Percentiles rank a stretch among this genome's conserved stretches.
phyloP scores from a whole-genome alignment of 371 early-diverging fungal genomes.

The Blakeslea trispora region DNA sequence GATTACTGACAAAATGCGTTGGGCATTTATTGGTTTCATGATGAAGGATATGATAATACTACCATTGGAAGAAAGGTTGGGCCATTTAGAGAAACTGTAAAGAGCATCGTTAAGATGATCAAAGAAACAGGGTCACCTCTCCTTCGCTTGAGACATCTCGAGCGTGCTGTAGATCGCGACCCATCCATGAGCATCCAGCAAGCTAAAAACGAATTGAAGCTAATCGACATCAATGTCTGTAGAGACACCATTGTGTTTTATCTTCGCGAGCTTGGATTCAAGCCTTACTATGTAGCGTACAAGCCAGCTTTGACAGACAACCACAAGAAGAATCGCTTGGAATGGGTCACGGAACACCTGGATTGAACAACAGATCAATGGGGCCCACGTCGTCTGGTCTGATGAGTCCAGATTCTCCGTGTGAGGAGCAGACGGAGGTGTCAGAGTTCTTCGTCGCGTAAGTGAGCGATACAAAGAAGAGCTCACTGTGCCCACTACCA shows the following conservation, averaged over 20 bases:
- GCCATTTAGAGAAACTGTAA: too few species aligned
- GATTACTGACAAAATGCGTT: too few species aligned
- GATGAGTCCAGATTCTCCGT: not conserved
- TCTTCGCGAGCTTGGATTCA: not conserved
- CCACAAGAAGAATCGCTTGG: not conserved
- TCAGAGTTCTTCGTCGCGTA: not conserved
- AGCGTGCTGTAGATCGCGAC: not conserved
- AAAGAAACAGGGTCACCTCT: too few species aligned
- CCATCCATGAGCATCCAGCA: not conserved
- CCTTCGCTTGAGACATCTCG: not conserved
- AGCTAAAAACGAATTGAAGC: not conserved
- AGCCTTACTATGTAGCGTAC: not conserved
- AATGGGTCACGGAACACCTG: not conserved
- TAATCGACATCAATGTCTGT: not conserved
- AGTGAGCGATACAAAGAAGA: not conserved
- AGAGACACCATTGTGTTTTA: not conserved
- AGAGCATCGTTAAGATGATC: too few species aligned
- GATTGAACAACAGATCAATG: not conserved
- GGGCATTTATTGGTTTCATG: too few species aligned
- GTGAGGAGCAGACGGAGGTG: not conserved
- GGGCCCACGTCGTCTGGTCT: not conserved
- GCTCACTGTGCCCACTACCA: not conserved
- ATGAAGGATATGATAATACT: too few species aligned
- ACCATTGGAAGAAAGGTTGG: too few species aligned
- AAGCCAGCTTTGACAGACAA: not conserved